Percentiles rank a stretch among this genome's conserved stretches.
Conservation (phyloP, 2,329 filamentous ascomycete genomes). For the Diatrype stigma region DNA sequence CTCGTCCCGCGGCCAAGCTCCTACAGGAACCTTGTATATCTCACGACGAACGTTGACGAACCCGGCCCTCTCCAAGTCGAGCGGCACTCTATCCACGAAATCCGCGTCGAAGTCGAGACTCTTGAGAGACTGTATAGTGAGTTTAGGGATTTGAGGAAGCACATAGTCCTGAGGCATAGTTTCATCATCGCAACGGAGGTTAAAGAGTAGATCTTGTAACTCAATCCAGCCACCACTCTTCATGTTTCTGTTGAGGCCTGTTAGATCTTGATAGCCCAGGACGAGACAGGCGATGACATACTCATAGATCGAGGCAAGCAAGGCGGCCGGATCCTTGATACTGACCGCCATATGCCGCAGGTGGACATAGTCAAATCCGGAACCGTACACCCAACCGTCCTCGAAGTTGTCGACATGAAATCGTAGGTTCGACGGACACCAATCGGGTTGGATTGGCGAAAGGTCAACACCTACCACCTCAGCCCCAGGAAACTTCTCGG, state of each 20-base stretch:
- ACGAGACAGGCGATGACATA: neutral
- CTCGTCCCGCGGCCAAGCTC: constrained; percentile 18
- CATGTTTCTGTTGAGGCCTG: constrained; percentile 30
- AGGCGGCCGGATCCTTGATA: constrained; percentile 44
- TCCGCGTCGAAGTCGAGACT: constrained; percentile 4
- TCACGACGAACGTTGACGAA: constrained; percentile 19
- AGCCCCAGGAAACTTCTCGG: constrained; percentile 40
- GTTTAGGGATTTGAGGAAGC: neutral
- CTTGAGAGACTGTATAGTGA: constrained; percentile 2
- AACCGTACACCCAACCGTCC: constrained; percentile 38
- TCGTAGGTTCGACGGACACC: constrained; percentile 53
- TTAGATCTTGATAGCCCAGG: neutral
- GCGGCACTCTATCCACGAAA: constrained; percentile 1
- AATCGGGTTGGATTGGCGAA: constrained; percentile 39
- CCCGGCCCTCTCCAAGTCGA: constrained; percentile 10
- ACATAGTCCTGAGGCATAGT: constrained; percentile 4
- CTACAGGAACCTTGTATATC: constrained; percentile 17
- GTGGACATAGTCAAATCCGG: constrained; percentile 52
- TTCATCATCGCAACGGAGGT: constrained; percentile 30
- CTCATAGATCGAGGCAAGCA: constrained; percentile 40
- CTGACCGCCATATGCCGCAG: constrained; percentile 46
- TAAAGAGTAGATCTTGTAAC: constrained; percentile 31
- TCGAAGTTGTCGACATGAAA: constrained; percentile 53
- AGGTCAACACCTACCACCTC: constrained; percentile 42
- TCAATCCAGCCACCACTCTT: constrained; percentile 38